A percentile compares a stretch with the other conserved stretches of the same genome.
Conservation (phyloP, 1,139 yeast species). For the Candida gigantensis region DNA sequence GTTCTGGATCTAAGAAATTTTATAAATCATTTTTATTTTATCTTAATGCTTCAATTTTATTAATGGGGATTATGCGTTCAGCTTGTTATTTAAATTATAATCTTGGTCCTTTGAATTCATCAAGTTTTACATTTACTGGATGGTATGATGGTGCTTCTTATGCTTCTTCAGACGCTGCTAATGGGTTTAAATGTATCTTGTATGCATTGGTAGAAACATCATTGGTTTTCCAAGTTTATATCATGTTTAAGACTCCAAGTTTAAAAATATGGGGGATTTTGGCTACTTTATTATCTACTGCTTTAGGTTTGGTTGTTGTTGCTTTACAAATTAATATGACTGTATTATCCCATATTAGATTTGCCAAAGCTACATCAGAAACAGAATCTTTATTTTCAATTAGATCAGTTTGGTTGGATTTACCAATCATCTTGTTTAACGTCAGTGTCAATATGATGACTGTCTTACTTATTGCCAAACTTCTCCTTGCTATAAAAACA, state of each 20-base stretch:
- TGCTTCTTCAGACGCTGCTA: constrained; percentile 54
- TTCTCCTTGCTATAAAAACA: constrained; percentile 65
- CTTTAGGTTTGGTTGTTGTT: constrained; percentile 51
- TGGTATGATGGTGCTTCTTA: constrained; percentile 26
- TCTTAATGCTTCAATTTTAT: constrained; percentile 61
- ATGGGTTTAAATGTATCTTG: constrained; percentile 59
- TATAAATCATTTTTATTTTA: constrained; percentile 55
- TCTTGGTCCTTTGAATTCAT: constrained; percentile 51
- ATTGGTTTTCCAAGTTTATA: constrained; percentile 66
- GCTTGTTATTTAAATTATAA: constrained; percentile 56
- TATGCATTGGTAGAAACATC: constrained; percentile 63
- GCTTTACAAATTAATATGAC: constrained; percentile 52
- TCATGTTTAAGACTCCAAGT: constrained; percentile 63
- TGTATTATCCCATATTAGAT: constrained; percentile 16
- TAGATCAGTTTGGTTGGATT: constrained; percentile 38
- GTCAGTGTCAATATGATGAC: constrained; percentile 67
- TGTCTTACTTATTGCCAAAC: constrained; percentile 57
- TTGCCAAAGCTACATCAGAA: constrained; percentile 7
- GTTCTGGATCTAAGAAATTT: constrained; percentile 42
- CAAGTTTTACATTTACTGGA: constrained; percentile 55
- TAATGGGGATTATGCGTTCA: constrained; percentile 57
- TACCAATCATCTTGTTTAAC: constrained; percentile 65
- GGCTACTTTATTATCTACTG: constrained; percentile 40
- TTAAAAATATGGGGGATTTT: constrained; percentile 37
- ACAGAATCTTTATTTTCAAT: constrained; percentile 9